Evolutionary conservation across 2,329 filamentous ascomycete genomes (phyloP), one percentile per base, ranked within the genome.

Genomic region (Penicillium glabrum): DNA sequence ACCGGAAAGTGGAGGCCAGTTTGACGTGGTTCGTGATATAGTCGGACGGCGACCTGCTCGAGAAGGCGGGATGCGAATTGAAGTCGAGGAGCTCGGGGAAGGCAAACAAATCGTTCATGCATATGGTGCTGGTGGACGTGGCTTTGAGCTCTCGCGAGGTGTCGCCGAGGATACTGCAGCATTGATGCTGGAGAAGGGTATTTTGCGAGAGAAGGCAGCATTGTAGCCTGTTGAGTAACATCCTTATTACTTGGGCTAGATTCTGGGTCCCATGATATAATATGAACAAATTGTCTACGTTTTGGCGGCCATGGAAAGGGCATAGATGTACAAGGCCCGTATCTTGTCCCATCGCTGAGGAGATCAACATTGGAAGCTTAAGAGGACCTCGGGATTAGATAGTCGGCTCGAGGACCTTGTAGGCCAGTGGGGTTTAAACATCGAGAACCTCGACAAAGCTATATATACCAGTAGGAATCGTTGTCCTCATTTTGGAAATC

Each of bases 91-190:
- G 8, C 52, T 76, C 2, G 54, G 47, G 3, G 63, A 63, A n/a
- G 66, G 60, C 5, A 61, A 58, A 29, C 62, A 56, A 2, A 59
- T 77, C 13, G 74, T 86, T 3, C 83, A 86, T 69, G 83, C 82
- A 0, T 87, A 87, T 65, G 85, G 85, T 0, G 78, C 83, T 21
- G 85, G 83, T 3, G 85, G 85, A 3, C 76, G 85, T n/a, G 85
- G 85, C 0, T 86, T 80, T 62, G 85, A 87, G 70, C 61, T 86
- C 8, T 85, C 83, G 16, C 85, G 83, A 82, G 84, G 84, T 0
- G 77, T 86, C 6, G 84, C 83, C 0, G 77, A 77, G 46, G 80
- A 80, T 50, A 81, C 84, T 10, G 69, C 72, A 3, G 64, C 66
- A 21, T 64, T 83, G 60, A 73, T 82, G 57, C 46, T 64, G 26